Base-by-base conservation (phyloP, 768 basidiomycete species). In the Ramaria sp. region DNA sequence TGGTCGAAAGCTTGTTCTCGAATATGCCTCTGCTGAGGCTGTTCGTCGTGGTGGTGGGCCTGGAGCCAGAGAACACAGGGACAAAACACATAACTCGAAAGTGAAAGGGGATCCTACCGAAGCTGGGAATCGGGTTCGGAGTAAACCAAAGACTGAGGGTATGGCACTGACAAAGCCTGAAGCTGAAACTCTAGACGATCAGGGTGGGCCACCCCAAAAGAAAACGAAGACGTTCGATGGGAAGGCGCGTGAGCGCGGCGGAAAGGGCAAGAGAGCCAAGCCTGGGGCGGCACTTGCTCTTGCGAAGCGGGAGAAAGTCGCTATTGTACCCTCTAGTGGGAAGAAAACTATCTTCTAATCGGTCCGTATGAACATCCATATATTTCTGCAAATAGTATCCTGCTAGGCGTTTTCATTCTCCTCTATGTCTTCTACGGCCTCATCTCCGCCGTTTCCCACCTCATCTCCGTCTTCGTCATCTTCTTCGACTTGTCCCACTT, bases 21-120 rank as follows among this genome's bases (percentile, higher is more conserved):
- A 94, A 70, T 94, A 85, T 61, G 92, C 91, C n/a, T 84, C 86
- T 39, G 76, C 86, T 7, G 91, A 93, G 13, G 92, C 91, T 7
- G 89, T 93, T 37, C 82, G 88, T 19, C 80, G 92, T 4, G 89
- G 91, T n/a, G 84, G 82, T 10, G 72, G 77, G 7, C 39, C 45
- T 51, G 49, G 43, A 20, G 48, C 54, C 10, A 45, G 38, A 22
- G 30, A 30, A 19, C 52, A 51, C 47, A 59, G 37, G 22, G 31
- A 49, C 48, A 47, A 30, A 19, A 45, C 34, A 49, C 48, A 47
- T 20, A 19, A 45, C 34, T 57, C 46, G 19, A 31, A 51, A 43
- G n/a, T n/a, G 54, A 49, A 43, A 62, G 60, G 24, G 62, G 19
- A 52, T 37, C 46, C 47, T 9, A 58, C 47, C 27, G 53, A 37